Percentiles rank a stretch among this genome's conserved stretches.
Evolutionary conservation across 2,329 filamentous ascomycete genomes (phyloP).

Genomic region (Penicillium palitans): DNA sequence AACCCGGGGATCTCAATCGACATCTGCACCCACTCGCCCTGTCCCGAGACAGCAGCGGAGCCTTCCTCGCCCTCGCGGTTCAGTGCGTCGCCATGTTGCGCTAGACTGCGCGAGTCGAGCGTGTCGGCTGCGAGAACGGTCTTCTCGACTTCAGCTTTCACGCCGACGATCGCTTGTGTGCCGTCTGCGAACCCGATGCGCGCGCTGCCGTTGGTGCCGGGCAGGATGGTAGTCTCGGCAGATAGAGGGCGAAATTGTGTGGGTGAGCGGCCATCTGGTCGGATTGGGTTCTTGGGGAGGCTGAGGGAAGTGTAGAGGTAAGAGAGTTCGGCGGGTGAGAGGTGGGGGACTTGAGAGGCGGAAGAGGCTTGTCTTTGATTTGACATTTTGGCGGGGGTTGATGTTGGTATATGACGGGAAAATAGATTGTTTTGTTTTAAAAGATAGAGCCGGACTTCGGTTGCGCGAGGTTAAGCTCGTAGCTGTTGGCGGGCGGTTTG

Average conservation of each 20-base stretch:
- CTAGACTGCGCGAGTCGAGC: conserved; percentile 42
- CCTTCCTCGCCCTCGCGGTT: conserved; percentile 30
- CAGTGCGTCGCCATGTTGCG: conserved; percentile 34
- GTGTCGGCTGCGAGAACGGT: conserved; percentile 49
- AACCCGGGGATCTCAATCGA: conserved; percentile 88
- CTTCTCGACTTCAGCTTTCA: conserved; percentile 91
- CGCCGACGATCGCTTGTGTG: conserved; percentile 90
- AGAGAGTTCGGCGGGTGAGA: conserved; percentile 93
- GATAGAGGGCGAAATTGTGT: conserved; percentile 88
- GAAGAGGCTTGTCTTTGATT: conserved; percentile 60
- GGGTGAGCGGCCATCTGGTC: conserved; percentile 78
- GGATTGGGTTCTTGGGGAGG: conserved; percentile 72
- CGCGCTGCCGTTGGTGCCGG: conserved; percentile 86
- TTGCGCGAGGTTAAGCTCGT: conserved; percentile 1
- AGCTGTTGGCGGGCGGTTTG: conserved; percentile 1
- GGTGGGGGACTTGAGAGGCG: conserved; percentile 56
- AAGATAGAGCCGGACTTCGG: not conserved
- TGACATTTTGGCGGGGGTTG: conserved; percentile 53
- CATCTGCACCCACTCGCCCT: conserved; percentile 82
- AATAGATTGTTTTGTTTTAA: not conserved
- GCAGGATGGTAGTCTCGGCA: conserved; percentile 87
- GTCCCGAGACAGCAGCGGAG: conserved; percentile 30
- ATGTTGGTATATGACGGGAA: too few species aligned
- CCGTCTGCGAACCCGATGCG: conserved; percentile 93
- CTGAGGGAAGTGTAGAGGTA: conserved; percentile 89